Evolutionary conservation across 768 basidiomycete genomes (phyloP).

Genomic region (Lactarius quietus): DNA sequence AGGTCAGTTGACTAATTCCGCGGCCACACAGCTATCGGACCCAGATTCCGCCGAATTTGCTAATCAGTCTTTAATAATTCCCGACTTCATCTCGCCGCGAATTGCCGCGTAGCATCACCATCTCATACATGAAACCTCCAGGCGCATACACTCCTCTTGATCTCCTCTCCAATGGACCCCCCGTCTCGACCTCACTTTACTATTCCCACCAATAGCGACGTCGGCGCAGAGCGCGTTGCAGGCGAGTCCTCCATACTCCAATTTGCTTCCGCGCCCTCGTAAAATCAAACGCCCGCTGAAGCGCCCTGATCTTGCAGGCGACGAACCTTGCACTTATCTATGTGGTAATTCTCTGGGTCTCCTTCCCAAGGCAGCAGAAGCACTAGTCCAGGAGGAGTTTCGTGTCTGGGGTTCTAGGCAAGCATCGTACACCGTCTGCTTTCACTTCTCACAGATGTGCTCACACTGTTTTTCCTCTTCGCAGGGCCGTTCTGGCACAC

Average conservation of each 20-base stretch:
- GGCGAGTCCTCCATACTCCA: slow-evolving; percentile 9
- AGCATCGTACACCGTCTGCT: slow-evolving; percentile 26
- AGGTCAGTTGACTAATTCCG: not conserved
- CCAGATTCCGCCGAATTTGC: not conserved
- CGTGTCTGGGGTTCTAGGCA: slow-evolving; percentile 76
- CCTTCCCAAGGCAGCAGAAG: slow-evolving; percentile 66
- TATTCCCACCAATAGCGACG: slow-evolving; percentile 46
- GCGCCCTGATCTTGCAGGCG: slow-evolving; percentile 34
- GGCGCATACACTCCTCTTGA: not conserved
- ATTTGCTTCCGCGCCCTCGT: slow-evolving; percentile 14
- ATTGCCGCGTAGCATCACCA: too few relatives aligned
- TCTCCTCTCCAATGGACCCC: slow-evolving; percentile 2
- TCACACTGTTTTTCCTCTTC: slow-evolving; percentile 16
- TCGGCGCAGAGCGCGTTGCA: slow-evolving; percentile 39
- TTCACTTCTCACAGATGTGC: slow-evolving; percentile 26
- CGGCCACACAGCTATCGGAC: not conserved
- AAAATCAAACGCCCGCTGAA: slow-evolving; percentile 10
- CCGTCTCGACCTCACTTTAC: slow-evolving; percentile 27
- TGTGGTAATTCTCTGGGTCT: slow-evolving; percentile 95
- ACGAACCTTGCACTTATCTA: slow-evolving; percentile 70
- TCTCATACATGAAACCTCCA: too few relatives aligned
- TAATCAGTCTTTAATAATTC: too few relatives aligned
- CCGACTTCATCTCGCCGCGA: too few relatives aligned
- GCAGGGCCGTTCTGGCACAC: slow-evolving; percentile 84
- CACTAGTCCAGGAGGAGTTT: slow-evolving; percentile 78